These are phyloP conservation scores for Thelonectria rubi DNA, from an alignment of 2,329 filamentous ascomycete genomes.

Conservation along the genomic window DNA sequence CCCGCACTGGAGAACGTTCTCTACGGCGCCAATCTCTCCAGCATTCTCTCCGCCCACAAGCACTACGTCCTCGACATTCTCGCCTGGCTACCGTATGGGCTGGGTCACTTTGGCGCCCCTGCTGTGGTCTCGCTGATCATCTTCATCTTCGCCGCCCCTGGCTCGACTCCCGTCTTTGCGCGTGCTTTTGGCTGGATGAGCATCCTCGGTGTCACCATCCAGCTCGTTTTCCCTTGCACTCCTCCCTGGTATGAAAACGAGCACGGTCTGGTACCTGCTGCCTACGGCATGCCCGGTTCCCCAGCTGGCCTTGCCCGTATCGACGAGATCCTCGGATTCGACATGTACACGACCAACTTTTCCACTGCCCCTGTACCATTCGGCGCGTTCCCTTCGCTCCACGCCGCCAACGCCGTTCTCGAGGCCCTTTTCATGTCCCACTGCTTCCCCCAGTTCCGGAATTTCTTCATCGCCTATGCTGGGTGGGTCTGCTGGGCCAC, in stretches of 20 bases:
- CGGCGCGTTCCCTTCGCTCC: constrained; percentile 92
- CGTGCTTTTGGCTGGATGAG: constrained; percentile 93
- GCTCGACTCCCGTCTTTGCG: constrained; percentile 84
- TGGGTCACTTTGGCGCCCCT: constrained; percentile 89
- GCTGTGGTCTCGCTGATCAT: constrained; percentile 80
- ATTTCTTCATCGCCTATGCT: constrained; percentile 83
- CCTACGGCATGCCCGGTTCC: constrained; percentile 90
- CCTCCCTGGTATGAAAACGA: constrained; percentile 97
- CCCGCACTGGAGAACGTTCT: constrained; percentile 95
- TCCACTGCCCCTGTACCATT: constrained; percentile 91
- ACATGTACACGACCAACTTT: constrained; percentile 93
- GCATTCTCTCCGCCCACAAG: constrained; percentile 91
- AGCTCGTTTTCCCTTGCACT: constrained; percentile 91
- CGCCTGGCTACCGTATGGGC: constrained; percentile 92
- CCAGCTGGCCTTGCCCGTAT: constrained; percentile 90
- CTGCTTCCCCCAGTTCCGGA: constrained; percentile 84
- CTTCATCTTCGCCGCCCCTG: constrained; percentile 89
- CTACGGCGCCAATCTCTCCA: constrained; percentile 94
- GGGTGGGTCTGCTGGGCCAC: constrained; percentile 98
- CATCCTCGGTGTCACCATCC: constrained; percentile 85
- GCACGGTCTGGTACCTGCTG: constrained; percentile 88
- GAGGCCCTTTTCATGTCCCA: constrained; percentile 94
- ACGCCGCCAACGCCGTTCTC: constrained; percentile 87
- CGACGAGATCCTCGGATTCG: constrained; percentile 87
- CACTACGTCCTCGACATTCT: constrained; percentile 84